Evolutionary conservation across 2,329 filamentous ascomycete species (phyloP).

Genomic region (Aspergillus sp.): DNA sequence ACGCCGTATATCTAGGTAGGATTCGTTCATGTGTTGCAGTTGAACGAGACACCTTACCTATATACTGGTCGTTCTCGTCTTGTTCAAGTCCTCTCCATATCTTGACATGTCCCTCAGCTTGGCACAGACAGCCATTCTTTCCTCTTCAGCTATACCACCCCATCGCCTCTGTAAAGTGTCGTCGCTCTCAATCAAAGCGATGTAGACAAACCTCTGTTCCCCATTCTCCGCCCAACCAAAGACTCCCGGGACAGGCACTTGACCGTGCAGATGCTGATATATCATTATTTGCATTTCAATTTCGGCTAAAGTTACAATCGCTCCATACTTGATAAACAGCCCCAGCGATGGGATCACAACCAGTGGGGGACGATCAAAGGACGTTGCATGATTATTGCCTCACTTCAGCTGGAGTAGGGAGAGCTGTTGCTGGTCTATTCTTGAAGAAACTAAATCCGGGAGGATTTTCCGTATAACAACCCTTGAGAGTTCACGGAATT

Average conservation of each 20-base stretch:
- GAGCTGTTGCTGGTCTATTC: background rate
- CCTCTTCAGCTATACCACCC: slow-evolving; percentile 13
- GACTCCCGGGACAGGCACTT: slow-evolving; percentile 19
- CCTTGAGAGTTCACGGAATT: no score
- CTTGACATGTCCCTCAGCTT: slow-evolving; percentile 23
- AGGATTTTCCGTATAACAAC: no score
- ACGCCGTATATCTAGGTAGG: slow-evolving; percentile 10
- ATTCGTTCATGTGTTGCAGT: slow-evolving; percentile 4
- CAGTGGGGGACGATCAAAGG: slow-evolving; percentile 22
- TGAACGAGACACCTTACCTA: slow-evolving; percentile 14
- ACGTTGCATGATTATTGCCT: slow-evolving; percentile 8
- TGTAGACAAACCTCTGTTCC: slow-evolving; percentile 19
- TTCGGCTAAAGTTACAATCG: slow-evolving; percentile 23
- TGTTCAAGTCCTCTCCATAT: slow-evolving; percentile 13
- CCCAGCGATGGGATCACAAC: slow-evolving; percentile 27
- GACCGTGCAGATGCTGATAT: slow-evolving; percentile 17
- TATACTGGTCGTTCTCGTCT: slow-evolving; percentile 9
- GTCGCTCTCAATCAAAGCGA: slow-evolving; percentile 18
- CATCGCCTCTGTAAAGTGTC: slow-evolving; percentile 19
- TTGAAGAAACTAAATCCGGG: background rate
- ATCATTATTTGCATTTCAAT: slow-evolving; percentile 23
- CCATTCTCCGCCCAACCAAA: slow-evolving; percentile 19
- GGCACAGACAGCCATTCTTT: slow-evolving; percentile 22
- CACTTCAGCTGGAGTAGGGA: slow-evolving; percentile 25
- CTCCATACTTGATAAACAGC: slow-evolving; percentile 32